Evolutionary conservation across 169 alveolate genomes (phyloP).

Genomic region (Eimeria maxima): DNA sequence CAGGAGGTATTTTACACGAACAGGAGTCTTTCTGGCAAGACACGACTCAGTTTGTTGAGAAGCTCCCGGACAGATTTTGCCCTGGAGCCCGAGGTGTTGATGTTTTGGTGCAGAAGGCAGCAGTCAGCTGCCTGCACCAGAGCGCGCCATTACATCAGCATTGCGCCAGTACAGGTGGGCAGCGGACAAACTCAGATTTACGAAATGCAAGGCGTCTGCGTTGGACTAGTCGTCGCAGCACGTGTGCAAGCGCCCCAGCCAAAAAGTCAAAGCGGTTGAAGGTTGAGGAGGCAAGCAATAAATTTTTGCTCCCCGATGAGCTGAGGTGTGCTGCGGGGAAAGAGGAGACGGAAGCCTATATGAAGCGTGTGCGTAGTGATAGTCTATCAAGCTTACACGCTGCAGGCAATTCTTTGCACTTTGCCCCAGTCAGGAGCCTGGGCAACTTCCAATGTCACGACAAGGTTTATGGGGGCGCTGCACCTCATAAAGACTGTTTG

Average conservation of each 20-base stretch:
- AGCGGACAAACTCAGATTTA: not conserved
- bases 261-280: not conserved
- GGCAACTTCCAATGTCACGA: not conserved
- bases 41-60: not conserved
- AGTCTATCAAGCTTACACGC: not conserved
- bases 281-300: not conserved
- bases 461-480: not conserved
- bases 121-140: conserved; percentile 32
- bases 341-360: not conserved
- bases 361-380: not conserved
- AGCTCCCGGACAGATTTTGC: conserved; percentile 45
- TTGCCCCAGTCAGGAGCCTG: not conserved
- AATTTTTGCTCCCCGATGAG: not conserved
- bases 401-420: not conserved
- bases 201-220: conserved; percentile 18
- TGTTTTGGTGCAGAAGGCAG: conserved; percentile 18
- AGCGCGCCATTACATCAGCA: conserved; percentile 28
- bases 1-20: not conserved
- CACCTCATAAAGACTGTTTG: not conserved
- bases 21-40: conserved; percentile 6
- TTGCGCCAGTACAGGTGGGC: not conserved
- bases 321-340: not conserved
- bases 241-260: not conserved
- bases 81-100: conserved; percentile 65
- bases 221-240: not conserved